phyloP scores from a whole-genome alignment of 352 stramenopile species.

The Globisporangium emineosum region DNA sequence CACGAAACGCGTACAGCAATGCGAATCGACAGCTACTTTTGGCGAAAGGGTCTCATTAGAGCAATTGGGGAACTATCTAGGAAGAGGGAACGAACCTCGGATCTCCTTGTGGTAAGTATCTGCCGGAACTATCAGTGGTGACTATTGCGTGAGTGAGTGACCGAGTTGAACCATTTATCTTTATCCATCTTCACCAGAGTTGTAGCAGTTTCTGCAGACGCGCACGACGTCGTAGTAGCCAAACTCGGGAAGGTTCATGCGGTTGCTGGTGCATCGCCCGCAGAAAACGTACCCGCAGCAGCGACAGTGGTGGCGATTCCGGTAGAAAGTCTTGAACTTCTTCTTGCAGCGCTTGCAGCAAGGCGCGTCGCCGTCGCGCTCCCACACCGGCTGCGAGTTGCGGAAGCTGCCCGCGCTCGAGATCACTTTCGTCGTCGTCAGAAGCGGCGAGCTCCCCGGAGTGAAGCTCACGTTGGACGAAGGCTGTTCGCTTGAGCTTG shows the following conservation, averaged over 20 bases:
- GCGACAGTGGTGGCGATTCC: conserved; percentile 78
- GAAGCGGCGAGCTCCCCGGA: conserved; percentile 55
- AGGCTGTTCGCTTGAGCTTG: conserved; percentile 15
- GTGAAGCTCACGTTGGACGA: conserved; percentile 44
- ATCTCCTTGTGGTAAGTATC: background rate
- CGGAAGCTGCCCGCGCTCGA: conserved; percentile 52
- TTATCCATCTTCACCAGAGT: conserved; percentile 63
- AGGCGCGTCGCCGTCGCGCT: conserved; percentile 73
- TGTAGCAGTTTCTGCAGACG: conserved; percentile 80
- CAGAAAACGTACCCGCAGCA: conserved; percentile 88
- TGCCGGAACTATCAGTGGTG: background rate
- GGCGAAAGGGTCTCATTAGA: conserved; percentile 6
- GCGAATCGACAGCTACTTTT: conserved; percentile 41
- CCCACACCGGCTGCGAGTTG: conserved; percentile 81
- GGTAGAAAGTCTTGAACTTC: conserved; percentile 84
- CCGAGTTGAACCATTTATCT: background rate
- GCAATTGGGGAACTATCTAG: background rate
- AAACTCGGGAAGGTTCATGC: conserved; percentile 86
- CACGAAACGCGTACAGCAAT: conserved; percentile 46
- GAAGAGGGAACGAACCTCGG: background rate
- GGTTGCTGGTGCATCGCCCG: conserved; percentile 71
- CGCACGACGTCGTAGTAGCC: conserved; percentile 86
- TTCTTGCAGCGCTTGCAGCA: conserved; percentile 90
- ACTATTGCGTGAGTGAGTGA: background rate
- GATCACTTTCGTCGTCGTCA: conserved; percentile 69